Conservation (phyloP, 2,329 filamentous ascomycete species). For the Penicillium sclerotigenum region DNA sequence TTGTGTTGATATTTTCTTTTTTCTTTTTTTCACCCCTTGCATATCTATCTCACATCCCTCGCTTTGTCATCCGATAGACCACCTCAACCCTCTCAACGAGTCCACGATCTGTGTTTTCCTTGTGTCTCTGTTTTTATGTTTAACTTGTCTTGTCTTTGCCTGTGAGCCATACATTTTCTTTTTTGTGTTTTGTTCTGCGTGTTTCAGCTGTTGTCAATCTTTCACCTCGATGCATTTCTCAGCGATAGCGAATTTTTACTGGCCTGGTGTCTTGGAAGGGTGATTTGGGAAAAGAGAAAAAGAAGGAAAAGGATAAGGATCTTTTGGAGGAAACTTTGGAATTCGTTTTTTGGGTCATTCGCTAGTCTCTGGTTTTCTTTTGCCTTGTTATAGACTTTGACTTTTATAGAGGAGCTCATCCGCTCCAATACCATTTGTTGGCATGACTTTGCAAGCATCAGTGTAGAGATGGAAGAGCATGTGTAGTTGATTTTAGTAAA, state of each 20-base stretch:
- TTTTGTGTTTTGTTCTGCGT: constrained; percentile 12
- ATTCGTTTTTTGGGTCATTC: constrained; percentile 15
- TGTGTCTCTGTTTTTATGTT: constrained; percentile 8
- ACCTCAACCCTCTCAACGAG: constrained; percentile 8
- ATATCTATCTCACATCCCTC: constrained; percentile 8
- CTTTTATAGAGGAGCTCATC: constrained; percentile 5
- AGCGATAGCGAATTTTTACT: constrained; percentile 23
- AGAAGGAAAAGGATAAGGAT: constrained; percentile 11
- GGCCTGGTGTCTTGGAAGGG: constrained; percentile 23
- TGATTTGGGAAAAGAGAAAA: constrained; percentile 18
- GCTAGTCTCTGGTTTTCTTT: constrained; percentile 10
- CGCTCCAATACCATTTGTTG: constrained; percentile 7
- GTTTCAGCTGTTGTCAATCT: constrained; percentile 17
- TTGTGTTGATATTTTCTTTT: constrained; percentile 9
- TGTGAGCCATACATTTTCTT: constrained; percentile 20
- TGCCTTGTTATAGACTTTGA: constrained; percentile 12
- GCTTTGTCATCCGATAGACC: constrained; percentile 2
- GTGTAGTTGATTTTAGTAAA: too few relatives aligned
- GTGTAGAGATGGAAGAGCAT: not conserved
- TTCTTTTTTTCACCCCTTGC: constrained; percentile 13
- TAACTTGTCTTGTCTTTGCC: constrained; percentile 21
- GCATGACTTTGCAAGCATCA: not conserved
- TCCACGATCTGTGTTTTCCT: constrained; percentile 14
- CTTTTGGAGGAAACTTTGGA: constrained; percentile 15
- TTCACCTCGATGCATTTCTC: constrained; percentile 26